Base-by-base conservation (phyloP, 805 yeast species). In the Lipomyces mesembrius region DNA sequence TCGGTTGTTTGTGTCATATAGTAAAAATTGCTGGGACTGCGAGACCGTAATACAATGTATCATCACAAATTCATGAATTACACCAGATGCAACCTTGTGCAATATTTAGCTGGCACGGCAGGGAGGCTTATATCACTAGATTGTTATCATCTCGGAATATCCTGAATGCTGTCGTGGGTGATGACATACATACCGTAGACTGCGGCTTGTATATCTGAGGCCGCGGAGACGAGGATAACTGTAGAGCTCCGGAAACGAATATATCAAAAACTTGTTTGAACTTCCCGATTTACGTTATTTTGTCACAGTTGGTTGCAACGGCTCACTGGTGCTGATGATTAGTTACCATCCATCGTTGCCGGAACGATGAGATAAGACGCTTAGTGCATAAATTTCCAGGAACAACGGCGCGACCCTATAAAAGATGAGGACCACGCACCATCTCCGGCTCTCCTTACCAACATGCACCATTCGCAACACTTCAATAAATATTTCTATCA, bases 1-100 rank as follows among this genome's bases (percentile, higher is more conserved):
- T 43, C 35, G 59, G 54, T 63, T 65, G 20, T 54, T 52, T 61
- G 52, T 61, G 34, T 56, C 56, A 60, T 53, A 49, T 49, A 57
- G 52, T 34, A 35, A 25, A 55, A 62, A 55, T 20, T 60, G 58
- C 61, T 20, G 32, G 39, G 57, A 56, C 53, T 49, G 61, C 59
- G 46, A 59, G 49, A 35, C 57, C 37, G 59, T 32, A 60, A 57
- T 29, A 29, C 20, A 32, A 25, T 37, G 59, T 27, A 29, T 59
- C 57, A 61, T 59, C 22, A 43, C 32, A 29, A 29, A 5, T 29
- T 29, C 32, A 29, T 29, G 32, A 29, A 43, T 37, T 14, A 37
- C 43, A 37, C 6, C 12, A 4, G 17, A 37, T 12, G 12, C 49
- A 43, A 12, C 39, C 3, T 12, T n/a, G 14, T 43, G 49, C 17